Percentiles rank a stretch among this genome's conserved stretches.
These are phyloP conservation scores for Pythium brassicae DNA, from an alignment of 352 stramenopile species.

Conservation along the genomic window DNA sequence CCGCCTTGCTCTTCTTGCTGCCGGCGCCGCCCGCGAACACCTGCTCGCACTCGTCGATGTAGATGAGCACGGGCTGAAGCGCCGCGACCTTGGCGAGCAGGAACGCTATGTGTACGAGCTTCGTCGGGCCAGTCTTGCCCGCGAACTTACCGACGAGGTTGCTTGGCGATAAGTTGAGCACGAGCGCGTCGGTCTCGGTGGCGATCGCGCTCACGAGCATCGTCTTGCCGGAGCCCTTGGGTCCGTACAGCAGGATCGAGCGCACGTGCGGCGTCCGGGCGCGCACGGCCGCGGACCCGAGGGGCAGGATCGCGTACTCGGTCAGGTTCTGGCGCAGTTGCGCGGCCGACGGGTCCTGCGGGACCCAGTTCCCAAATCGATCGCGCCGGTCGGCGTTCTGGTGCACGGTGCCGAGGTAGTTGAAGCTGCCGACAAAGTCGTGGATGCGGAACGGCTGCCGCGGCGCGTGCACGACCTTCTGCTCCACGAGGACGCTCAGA, in stretches of 20 bases:
- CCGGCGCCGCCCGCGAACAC: slow-evolving; percentile 66
- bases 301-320: slow-evolving; percentile 90
- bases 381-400: slow-evolving; percentile 62
- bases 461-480: slow-evolving; percentile 81
- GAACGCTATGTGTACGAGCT: slow-evolving; percentile 95
- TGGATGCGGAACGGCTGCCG: slow-evolving; percentile 34
- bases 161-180: slow-evolving; percentile 93
- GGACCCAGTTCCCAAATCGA: slow-evolving; percentile 83
- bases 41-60: slow-evolving; percentile 93
- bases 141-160: slow-evolving; percentile 93
- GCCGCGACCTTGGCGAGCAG: slow-evolving; percentile 81
- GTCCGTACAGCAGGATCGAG: slow-evolving; percentile 94
- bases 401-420: slow-evolving; percentile 83
- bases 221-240: slow-evolving; percentile 89
- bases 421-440: slow-evolving; percentile 91
- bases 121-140: slow-evolving; percentile 88
- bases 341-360: slow-evolving; percentile 86
- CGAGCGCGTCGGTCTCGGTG: slow-evolving; percentile 89
- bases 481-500: slow-evolving; percentile 84
- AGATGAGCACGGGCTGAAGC: slow-evolving; percentile 90
- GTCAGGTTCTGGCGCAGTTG: slow-evolving; percentile 87
- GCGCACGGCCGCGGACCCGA: slow-evolving; percentile 76
- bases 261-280: slow-evolving; percentile 69
- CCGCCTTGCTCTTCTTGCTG: slow-evolving; percentile 82
- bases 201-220: slow-evolving; percentile 91